Percentiles rank a stretch among this genome's conserved stretches.
Evolutionary conservation across 192 early-diverging fungal species (phyloP).

Genomic region (Radiomyces spectabilis): DNA sequence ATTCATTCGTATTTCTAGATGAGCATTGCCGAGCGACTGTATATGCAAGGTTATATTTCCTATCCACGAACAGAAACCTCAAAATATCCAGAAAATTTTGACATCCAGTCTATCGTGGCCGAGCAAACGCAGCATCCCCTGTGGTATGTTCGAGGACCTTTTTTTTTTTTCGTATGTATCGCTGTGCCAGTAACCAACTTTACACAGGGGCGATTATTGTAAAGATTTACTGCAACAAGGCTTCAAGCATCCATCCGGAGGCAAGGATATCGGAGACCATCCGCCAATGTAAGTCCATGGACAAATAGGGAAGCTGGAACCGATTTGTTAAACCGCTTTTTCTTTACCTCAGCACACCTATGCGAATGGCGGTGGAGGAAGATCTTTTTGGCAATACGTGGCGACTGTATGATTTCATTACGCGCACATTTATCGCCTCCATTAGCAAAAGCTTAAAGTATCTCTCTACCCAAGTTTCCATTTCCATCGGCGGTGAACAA

Average conservation of each 20-base stretch:
- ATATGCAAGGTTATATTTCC: slow-evolving; percentile 43
- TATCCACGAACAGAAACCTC: slow-evolving; percentile 49
- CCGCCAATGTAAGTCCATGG: slow-evolving; percentile 38
- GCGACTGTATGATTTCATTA: slow-evolving; percentile 42
- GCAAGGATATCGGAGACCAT: slow-evolving; percentile 42
- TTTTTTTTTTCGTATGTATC: background rate
- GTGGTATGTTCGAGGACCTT: slow-evolving; percentile 22
- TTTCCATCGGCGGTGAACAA: slow-evolving; percentile 30
- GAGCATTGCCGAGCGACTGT: slow-evolving; percentile 39
- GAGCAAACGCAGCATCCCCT: slow-evolving; percentile 27
- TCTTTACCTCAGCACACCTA: slow-evolving; percentile 49
- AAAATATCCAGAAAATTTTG: slow-evolving; percentile 37
- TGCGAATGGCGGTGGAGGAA: slow-evolving; percentile 29
- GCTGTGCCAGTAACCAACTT: too few relatives aligned
- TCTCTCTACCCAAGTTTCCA: slow-evolving; percentile 19
- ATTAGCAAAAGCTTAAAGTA: slow-evolving; percentile 37
- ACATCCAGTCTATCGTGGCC: slow-evolving; percentile 26
- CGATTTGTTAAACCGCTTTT: background rate
- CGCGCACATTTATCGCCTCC: slow-evolving; percentile 33
- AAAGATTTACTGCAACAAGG: slow-evolving; percentile 19
- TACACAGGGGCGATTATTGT: slow-evolving; percentile 29
- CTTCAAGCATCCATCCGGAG: slow-evolving; percentile 30
- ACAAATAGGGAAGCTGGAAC: background rate
- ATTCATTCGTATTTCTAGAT: slow-evolving; percentile 19
- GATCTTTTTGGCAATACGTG: slow-evolving; percentile 35